These are phyloP conservation scores for Auriscalpium microsporum DNA, from an alignment of 768 basidiomycete genomes.

Conservation along the genomic window DNA sequence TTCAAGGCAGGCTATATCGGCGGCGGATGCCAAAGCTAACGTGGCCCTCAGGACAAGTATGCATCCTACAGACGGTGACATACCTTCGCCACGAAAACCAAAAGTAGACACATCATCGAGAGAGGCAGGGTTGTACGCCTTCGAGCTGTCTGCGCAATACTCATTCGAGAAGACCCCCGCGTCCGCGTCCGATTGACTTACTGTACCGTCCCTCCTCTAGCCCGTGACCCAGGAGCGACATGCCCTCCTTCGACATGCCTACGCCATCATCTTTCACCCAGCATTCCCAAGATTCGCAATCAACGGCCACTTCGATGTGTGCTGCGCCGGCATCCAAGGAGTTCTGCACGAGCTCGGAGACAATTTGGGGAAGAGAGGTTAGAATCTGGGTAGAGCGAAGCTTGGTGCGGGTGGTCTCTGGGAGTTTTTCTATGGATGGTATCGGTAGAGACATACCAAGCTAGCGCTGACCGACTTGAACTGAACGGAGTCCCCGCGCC, in stretches of 20 bases:
- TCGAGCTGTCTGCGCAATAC: conserved; percentile 56
- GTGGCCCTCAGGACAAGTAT: not conserved
- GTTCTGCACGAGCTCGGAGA: conserved; percentile 87
- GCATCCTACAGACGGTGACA: not conserved
- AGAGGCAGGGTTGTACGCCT: conserved; percentile 46
- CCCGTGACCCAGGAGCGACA: conserved; percentile 45
- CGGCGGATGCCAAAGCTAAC: conserved; percentile 76
- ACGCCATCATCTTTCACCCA: conserved; percentile 82
- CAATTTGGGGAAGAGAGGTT: conserved; percentile 69
- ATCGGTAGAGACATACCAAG: not conserved
- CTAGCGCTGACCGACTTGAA: too few relatives aligned
- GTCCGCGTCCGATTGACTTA: conserved; percentile 28
- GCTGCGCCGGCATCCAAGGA: conserved; percentile 73
- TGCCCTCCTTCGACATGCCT: conserved; percentile 59
- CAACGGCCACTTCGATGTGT: conserved; percentile 62
- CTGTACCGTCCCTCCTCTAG: conserved; percentile 57
- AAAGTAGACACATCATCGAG: conserved; percentile 55
- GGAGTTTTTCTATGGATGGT: conserved; percentile 27
- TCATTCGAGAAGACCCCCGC: not conserved
- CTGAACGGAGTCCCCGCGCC: too few relatives aligned
- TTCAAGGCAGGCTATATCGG: conserved; percentile 72
- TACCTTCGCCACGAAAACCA: conserved; percentile 94
- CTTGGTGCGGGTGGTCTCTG: conserved; percentile 52
- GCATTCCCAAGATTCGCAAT: conserved; percentile 72
- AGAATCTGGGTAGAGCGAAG: conserved; percentile 81